Evolutionary conservation across 2,329 filamentous ascomycete species (phyloP), one percentile per base, ranked within the genome.

Genomic region (Phialophora macrospora): DNA sequence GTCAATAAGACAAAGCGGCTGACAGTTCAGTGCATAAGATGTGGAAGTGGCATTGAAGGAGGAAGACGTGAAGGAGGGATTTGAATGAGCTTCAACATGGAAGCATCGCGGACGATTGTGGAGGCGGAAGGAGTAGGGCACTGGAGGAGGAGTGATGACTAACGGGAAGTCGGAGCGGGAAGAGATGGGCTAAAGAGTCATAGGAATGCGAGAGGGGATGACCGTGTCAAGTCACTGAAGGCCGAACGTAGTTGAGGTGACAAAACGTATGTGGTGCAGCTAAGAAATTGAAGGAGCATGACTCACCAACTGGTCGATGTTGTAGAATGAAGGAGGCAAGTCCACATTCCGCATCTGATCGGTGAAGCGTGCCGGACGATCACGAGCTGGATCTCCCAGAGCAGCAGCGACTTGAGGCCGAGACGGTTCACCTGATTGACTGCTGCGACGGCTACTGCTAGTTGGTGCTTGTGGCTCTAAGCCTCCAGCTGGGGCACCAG

Each of bases 291-390:
- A 63, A 32, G 38, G 32, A 54, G 62, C 52, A 34, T 57, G 22
- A 70, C 72, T 68, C 59, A 73, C 71, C 67, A 67, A 22, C 17
- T 65, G 48, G 59, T 73, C 68, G 58, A 72, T 67, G 59, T 72
- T 71, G 70, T 70, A 73, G 63, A 71, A 70, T 1, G 67, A 70
- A 4, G 72, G 67, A 7, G 72, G 68, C 32, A 73, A 57, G 56
- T 73, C 72, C 24, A 73, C 51, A 55, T 71, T 71, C n/a, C 66
- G 68, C 32, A 73, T 49, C 24, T 63, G 32, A 58, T 73, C 72
- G n/a, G 68, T 71, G 63, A 59, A 63, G 48, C 67, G 58, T 8
- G 66, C 28, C 22, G 38, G 59, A 26, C 48, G 64, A 28, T 73
- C 69, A 14, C 61, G 65, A 20, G 72, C 72, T 14, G 72, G 72